Percentiles rank a stretch among this genome's conserved stretches.
Evolutionary conservation across 2,329 filamentous ascomycete genomes (phyloP).

Genomic region (Gnomoniopsis sp.): DNA sequence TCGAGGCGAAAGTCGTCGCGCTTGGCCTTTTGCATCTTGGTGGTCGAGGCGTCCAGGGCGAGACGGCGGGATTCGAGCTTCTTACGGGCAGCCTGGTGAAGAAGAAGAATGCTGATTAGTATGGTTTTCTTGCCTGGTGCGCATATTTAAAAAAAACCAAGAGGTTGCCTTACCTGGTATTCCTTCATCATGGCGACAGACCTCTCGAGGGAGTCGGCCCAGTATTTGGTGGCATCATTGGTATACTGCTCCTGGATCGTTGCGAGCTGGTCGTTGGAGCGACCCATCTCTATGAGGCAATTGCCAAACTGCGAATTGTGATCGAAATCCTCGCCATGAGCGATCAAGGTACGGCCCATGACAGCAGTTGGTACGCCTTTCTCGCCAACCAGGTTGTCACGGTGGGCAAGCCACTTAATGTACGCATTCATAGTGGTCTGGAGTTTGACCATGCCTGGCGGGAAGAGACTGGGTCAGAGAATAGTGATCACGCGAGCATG

Average conservation of each 20-base stretch:
- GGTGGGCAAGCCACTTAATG: constrained; percentile 82
- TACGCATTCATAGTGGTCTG: constrained; percentile 84
- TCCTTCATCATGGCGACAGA: constrained; percentile 95
- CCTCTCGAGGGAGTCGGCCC: constrained; percentile 89
- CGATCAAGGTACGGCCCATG: constrained; percentile 80
- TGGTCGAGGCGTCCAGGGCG: constrained; percentile 84
- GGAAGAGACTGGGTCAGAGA: constrained; percentile 12
- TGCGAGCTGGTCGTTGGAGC: constrained; percentile 83
- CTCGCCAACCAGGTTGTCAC: constrained; percentile 76
- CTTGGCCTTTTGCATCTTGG: constrained; percentile 90
- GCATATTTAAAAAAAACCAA: neutral
- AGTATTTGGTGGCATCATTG: constrained; percentile 71
- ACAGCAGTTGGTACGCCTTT: constrained; percentile 77
- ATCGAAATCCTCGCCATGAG: constrained; percentile 90
- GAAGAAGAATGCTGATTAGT: constrained; percentile 18
- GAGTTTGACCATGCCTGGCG: constrained; percentile 82
- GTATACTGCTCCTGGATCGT: constrained; percentile 83
- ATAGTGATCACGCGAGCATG: constrained; percentile 1
- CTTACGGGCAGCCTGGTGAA: constrained; percentile 69
- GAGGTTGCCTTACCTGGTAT: constrained; percentile 67
- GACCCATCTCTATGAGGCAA: constrained; percentile 77
- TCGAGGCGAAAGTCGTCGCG: constrained; percentile 91
- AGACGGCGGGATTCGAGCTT: constrained; percentile 88
- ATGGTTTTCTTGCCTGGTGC: neutral
- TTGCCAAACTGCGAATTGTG: constrained; percentile 86